These are phyloP conservation scores for Diaporthe citriasiana DNA, from an alignment of 2,329 filamentous ascomycete genomes.

Conservation along the genomic window DNA sequence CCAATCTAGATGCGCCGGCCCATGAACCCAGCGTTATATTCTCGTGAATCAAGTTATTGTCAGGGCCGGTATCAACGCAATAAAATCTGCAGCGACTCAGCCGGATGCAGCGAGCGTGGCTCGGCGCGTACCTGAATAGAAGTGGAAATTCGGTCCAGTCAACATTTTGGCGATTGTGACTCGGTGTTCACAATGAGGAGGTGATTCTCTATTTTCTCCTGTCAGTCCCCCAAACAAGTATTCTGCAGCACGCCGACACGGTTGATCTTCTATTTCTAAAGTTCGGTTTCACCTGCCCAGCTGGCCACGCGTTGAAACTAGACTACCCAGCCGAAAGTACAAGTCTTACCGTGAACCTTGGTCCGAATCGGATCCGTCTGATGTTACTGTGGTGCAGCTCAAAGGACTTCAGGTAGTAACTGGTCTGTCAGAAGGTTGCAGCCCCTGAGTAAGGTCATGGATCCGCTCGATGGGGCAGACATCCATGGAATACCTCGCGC, in stretches of 20 bases:
- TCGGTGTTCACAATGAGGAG: neutral
- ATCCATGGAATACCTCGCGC: neutral
- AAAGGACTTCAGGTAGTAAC: slow-evolving; percentile 11
- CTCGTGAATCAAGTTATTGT: neutral
- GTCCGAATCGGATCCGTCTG: slow-evolving; percentile 18
- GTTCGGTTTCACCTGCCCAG: slow-evolving; percentile 16
- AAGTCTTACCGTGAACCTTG: slow-evolving; percentile 16
- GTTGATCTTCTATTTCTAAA: neutral
- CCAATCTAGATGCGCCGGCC: neutral
- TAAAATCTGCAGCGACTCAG: too few species aligned
- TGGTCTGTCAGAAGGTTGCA: neutral
- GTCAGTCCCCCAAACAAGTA: neutral
- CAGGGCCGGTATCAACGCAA: neutral
- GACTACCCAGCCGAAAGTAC: slow-evolving; percentile 1
- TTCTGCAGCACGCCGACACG: neutral
- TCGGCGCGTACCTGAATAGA: neutral
- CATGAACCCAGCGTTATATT: neutral
- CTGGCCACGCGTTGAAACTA: slow-evolving; percentile 20
- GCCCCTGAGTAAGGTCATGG: slow-evolving; percentile 27
- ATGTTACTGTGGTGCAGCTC: slow-evolving; percentile 20
- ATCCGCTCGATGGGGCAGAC: neutral
- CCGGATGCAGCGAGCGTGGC: neutral
- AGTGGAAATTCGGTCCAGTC: neutral
- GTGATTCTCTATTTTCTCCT: neutral
- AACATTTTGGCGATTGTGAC: neutral